These are phyloP conservation scores for Speleostelium caveatum DNA, from an alignment of 78 protist genomes.

Conservation along the genomic window DNA sequence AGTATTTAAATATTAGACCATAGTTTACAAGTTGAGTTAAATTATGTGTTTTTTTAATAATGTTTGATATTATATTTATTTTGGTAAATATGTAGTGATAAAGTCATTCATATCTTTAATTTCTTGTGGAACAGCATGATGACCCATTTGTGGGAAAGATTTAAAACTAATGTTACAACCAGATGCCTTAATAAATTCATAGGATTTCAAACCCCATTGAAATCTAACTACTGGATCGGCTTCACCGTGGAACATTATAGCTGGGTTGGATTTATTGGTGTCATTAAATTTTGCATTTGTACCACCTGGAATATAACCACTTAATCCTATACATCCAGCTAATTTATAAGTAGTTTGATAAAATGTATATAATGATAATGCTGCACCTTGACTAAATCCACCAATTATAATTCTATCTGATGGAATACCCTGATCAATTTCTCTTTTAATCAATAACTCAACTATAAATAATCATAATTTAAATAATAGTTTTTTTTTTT, in stretches of 20 bases:
- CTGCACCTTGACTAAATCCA: constrained; percentile 75
- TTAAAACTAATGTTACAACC: constrained; percentile 37
- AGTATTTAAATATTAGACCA: too few species aligned
- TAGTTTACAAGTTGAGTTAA: too few species aligned
- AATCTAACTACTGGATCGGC: constrained; percentile 31
- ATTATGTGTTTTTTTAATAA: not conserved
- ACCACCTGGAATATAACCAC: constrained; percentile 38
- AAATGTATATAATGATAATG: constrained; percentile 67
- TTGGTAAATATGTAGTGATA: constrained; percentile 28
- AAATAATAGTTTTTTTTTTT: not conserved
- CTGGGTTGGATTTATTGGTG: constrained; percentile 22
- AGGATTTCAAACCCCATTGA: constrained; percentile 50
- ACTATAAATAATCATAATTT: not conserved
- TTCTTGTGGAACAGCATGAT: constrained; percentile 25
- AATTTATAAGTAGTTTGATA: constrained; percentile 27
- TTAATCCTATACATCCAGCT: constrained; percentile 43
- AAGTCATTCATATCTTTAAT: constrained; percentile 9
- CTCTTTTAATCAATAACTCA: constrained; percentile 34
- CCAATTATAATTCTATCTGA: constrained; percentile 63
- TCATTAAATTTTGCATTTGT: not conserved
- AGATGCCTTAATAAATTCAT: not conserved
- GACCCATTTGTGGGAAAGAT: constrained; percentile 17
- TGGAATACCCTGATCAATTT: constrained; percentile 40
- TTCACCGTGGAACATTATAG: constrained; percentile 41
- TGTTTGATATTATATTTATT: not conserved